Base-by-base conservation (phyloP, 2,329 filamentous ascomycete species). In the Aspergillus sp. region DNA sequence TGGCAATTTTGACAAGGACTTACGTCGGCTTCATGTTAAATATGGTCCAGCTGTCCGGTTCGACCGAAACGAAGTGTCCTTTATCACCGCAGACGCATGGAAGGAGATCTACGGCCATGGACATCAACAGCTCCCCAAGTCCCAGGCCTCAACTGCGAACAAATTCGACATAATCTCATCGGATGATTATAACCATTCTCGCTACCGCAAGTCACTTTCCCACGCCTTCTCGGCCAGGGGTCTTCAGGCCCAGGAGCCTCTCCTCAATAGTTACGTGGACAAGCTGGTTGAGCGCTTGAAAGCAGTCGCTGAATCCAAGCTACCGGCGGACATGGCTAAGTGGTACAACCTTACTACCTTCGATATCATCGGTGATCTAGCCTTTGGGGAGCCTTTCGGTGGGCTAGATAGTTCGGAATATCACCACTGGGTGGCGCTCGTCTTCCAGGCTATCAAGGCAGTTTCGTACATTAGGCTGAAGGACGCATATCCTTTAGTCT, bases 51-150 rank as follows among this genome's bases (percentile, higher is more conserved):
- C 77, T 4, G 73, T 80, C n/a, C 71, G 78, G 2, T 71, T 77
- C n/a, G 66, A 69, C 1, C 78, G 78, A 0, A 70, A 71, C 37
- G 68, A 77, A 31, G 62, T 80, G 4, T 74, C 69, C n/a, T 76
- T 74, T 58, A 67, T 66, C 19, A 60, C 56, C 24, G 59, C 64
- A 8, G 52, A 64, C 6, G 69, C 67, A 21, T 75, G 70, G 70
- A 71, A 70, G 48, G 70, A 70, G 11, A 74, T 77, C 8, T 19
- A 17, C 11, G 23, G 65, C 66, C 23, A 33, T 33, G 35, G 23
- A 4, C 35, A 27, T 19, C 21, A 8, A 8, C 35, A 41, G 14
- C 12, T 33, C 3, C 9, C 39, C 23, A 43, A 52, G 40, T 11
- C 8, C 9, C 9, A 7, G 11, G 9, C 2, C 17, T 23, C 39